Evolutionary conservation across 108 stramenopile genomes (phyloP).

Genomic region (Nitzschia inconspicua): DNA sequence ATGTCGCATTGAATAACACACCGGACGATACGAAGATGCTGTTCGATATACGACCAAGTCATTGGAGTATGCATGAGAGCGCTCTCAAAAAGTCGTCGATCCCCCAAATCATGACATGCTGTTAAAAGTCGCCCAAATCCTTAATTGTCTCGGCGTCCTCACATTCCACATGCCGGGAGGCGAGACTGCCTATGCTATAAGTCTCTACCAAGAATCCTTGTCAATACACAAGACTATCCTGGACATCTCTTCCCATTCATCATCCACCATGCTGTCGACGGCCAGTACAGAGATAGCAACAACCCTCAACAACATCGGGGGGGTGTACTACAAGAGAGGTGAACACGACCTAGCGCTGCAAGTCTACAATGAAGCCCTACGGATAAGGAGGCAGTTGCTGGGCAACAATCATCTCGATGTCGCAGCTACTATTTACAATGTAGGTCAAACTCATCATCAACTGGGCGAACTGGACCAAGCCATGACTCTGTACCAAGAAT

Average conservation of each 20-base stretch:
- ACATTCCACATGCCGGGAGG: slow-evolving; percentile 41
- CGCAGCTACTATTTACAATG: slow-evolving; percentile 59
- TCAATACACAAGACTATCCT: slow-evolving; percentile 19
- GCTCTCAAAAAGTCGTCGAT: slow-evolving; percentile 26
- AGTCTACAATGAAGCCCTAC: slow-evolving; percentile 40
- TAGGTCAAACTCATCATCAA: slow-evolving; percentile 62
- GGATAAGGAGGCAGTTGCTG: slow-evolving; percentile 28
- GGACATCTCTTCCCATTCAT: too few relatives aligned
- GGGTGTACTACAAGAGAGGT: slow-evolving; percentile 53
- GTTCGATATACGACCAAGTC: too few relatives aligned
- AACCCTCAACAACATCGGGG: slow-evolving; percentile 59
- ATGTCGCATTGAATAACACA: slow-evolving; percentile 45
- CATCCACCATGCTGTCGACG: too few relatives aligned
- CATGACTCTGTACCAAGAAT: slow-evolving; percentile 49
- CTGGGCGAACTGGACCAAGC: slow-evolving; percentile 49
- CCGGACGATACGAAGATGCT: too few relatives aligned
- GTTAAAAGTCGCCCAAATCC: slow-evolving; percentile 13
- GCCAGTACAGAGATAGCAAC: slow-evolving; percentile 43
- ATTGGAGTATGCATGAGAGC: too few relatives aligned
- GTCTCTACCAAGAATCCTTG: slow-evolving; percentile 31
- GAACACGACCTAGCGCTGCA: slow-evolving; percentile 44
- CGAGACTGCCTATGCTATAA: slow-evolving; percentile 37
- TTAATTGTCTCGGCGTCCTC: slow-evolving; percentile 53
- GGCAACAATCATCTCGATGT: slow-evolving; percentile 54
- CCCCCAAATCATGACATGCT: slow-evolving; percentile 23